Evolutionary conservation across 2,329 filamentous ascomycete species (phyloP).

Genomic region (Calonectria pseudoturangicola): DNA sequence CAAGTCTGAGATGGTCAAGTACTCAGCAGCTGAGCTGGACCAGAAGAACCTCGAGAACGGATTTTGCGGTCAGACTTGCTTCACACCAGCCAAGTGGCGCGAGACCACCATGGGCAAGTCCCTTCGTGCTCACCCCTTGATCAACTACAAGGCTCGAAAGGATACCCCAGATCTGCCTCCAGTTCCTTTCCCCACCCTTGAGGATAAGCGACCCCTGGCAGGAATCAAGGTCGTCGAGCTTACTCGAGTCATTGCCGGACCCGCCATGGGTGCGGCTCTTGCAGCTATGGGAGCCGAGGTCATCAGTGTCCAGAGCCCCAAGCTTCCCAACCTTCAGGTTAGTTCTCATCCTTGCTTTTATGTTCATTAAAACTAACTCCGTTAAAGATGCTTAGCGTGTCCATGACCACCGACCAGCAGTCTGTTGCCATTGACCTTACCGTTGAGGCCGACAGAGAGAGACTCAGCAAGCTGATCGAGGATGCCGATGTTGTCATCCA

Average conservation of each 20-base stretch:
- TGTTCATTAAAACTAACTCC: not conserved
- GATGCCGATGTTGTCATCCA: conserved; percentile 73
- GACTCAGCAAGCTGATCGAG: conserved; percentile 62
- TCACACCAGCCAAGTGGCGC: conserved; percentile 51
- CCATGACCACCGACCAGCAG: conserved; percentile 20
- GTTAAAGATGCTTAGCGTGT: not conserved
- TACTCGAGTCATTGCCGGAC: conserved; percentile 68
- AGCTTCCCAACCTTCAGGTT: conserved; percentile 70
- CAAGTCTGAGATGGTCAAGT: conserved; percentile 44
- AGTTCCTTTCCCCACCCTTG: conserved; percentile 54
- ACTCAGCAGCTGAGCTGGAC: conserved; percentile 49
- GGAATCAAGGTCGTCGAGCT: conserved; percentile 71
- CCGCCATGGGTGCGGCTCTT: conserved; percentile 64
- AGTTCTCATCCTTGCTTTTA: conserved; percentile 63
- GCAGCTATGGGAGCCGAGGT: conserved; percentile 68
- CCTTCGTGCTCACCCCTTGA: conserved; percentile 47
- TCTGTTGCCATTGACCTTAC: conserved; percentile 62
- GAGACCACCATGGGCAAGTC: conserved; percentile 51
- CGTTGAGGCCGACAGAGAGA: conserved; percentile 64
- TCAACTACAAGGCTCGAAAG: conserved; percentile 61
- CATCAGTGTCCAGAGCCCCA: conserved; percentile 65
- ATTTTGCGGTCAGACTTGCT: conserved; percentile 54
- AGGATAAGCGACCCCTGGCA: conserved; percentile 61
- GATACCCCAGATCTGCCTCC: conserved; percentile 59
- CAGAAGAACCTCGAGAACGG: conserved; percentile 49